Base-by-base conservation (phyloP, 2,329 filamentous ascomycete species). In the Colletotrichum noveboracense region DNA sequence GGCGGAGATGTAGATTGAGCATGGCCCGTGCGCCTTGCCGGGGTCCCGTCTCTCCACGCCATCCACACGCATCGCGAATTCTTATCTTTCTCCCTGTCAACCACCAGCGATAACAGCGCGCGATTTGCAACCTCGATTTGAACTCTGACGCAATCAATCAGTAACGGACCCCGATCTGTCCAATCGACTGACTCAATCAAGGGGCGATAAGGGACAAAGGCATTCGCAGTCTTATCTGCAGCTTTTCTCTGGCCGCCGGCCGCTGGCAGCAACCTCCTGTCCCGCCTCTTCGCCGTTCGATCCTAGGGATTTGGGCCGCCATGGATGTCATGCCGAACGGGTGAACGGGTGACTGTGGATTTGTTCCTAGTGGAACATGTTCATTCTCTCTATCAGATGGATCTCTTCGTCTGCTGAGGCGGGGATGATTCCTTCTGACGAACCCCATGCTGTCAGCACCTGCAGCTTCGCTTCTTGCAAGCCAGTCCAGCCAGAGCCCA, bases 81-180 rank as follows among this genome's bases (percentile, higher is more conserved):
- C 74, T 75, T 75, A 75, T 75, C 74, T 75, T 60, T 65, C 70
- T 62, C 74, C 73, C 73, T 64, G 64, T 69, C 69, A 36, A 65
- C 64, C 7, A 43, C 70, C 28, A 6, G 21, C 60, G 69, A 75
- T 73, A 75, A 43, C 38, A 10, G 14, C n/a, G 62, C 55, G 36
- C 64, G 58, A 73, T 73, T 75, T 72, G 56, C 73, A 72, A 68
- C 55, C 30, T 56, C 62, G 38, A 67, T 18, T 48, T 13, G 38
- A 75, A 67, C 43, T 64, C 18, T 68, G 56, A 68, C 66, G 52
- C 66, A 58, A 38, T 48, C 66, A 60, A 65, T 16, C 43, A 48
- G 18, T 21, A 48, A 48, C 43, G 43, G 43, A 21, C 21, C 34
- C 56, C 38, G 26, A 14, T 26, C n/a, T 21, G 60, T 18, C 70